Base-by-base conservation (phyloP, 371 early-diverging fungal species). In the Blakeslea trispora region DNA sequence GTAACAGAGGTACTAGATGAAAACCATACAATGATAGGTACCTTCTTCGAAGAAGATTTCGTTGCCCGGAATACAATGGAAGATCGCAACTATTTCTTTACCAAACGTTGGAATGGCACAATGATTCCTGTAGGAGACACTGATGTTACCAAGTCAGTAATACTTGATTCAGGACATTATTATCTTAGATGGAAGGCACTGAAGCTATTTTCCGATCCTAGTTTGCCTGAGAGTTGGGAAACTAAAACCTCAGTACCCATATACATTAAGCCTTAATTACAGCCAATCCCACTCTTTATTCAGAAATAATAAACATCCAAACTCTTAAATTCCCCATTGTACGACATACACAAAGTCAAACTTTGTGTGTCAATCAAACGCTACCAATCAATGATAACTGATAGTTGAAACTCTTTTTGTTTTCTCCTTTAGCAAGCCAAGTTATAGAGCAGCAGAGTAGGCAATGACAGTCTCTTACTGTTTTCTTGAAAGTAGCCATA, bases 91-190 rank as follows among this genome's bases (percentile, higher is more conserved):
- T 60, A 46, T 14, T 17, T 65, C 6, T 59, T 60, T 32, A 43
- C 52, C 1, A 45, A 56, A 18, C 39, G 53, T 15, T 65, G 65
- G 65, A 65, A 65, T 23, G 65, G 56, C 7, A 56, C 65, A 1
- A 40, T 60, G 23, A 49, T 65, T 34, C 61, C 56, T 15, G 42
- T 42, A 5, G 57, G 53, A 4, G 54, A 55, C 1, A 41, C 11
- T 35, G 34, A 43, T 34, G 15, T 60, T 5, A 57, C 21, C 8
- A 49, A 56, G 0, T 15, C 45, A 0, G 41, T 48, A 3, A 31
- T 44, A 15, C 28, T 65, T 5, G 13, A 45, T 10, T 17, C 48
- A 9, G 65, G 65, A 1, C 22, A 52, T 24, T 65, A 65, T 47
- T 52, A 59, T 41, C 48, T 65, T 34, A 34, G 42, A 47, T 65